Evolutionary conservation across 2,329 filamentous ascomycete genomes (phyloP).

Genomic region (Ambrosiella xylebori): DNA sequence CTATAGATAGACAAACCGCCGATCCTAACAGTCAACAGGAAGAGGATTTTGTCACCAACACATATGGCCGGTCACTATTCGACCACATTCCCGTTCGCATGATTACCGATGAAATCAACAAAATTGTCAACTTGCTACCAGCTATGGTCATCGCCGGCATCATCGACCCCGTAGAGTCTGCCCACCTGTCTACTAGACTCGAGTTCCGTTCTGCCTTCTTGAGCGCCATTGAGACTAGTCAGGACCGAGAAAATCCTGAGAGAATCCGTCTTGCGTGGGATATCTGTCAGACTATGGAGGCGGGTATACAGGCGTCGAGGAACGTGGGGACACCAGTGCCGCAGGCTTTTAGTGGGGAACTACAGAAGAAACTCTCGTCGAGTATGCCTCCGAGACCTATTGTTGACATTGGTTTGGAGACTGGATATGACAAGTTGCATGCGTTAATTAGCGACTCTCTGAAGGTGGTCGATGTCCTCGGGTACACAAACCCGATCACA

Average conservation of each 20-base stretch:
- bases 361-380: constrained; percentile 81
- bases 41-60: constrained; percentile 89
- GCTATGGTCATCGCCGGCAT: constrained; percentile 19
- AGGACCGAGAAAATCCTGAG: constrained; percentile 20
- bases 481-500: constrained; percentile 51
- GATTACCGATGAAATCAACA: constrained; percentile 36
- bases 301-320: background rate
- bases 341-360: constrained; percentile 73
- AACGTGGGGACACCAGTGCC: constrained; percentile 45
- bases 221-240: constrained; percentile 31
- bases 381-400: constrained; percentile 88
- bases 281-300: background rate
- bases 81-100: constrained; percentile 40
- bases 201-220: constrained; percentile 49
- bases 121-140: constrained; percentile 36
- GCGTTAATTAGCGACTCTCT: constrained; percentile 55
- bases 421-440: constrained; percentile 52
- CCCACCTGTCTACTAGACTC: constrained; percentile 31
- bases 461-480: constrained; percentile 49
- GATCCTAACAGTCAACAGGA: constrained; percentile 35
- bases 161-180: constrained; percentile 18
- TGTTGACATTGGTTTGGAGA: constrained; percentile 55
- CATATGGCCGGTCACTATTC: constrained; percentile 66
- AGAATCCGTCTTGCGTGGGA: background rate
- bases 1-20: constrained; percentile 1